Evolutionary conservation across 2,329 filamentous ascomycete species (phyloP).

Genomic region (Colletotrichum acutatum): DNA sequence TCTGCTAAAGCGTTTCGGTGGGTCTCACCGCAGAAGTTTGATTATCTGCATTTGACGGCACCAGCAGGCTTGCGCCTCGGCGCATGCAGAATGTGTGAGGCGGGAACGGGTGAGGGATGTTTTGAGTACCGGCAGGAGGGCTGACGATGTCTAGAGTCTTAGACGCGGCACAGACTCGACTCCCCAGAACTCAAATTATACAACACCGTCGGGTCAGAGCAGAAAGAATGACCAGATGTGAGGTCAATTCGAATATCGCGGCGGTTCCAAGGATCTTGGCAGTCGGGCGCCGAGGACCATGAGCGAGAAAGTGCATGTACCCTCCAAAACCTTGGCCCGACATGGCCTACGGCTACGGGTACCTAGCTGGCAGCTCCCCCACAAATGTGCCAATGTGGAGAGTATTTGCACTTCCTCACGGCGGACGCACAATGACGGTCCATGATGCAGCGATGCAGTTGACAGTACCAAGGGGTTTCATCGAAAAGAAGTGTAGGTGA

Average conservation of each 20-base stretch:
- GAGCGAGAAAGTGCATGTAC: not conserved
- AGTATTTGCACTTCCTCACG: not conserved
- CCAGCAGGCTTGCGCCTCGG: not conserved
- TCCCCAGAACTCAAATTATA: slow-evolving; percentile 10
- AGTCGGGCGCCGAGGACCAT: slow-evolving; percentile 1
- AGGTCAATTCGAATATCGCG: not conserved
- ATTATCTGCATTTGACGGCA: not conserved
- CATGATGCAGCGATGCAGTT: slow-evolving; percentile 24
- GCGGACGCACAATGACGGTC: slow-evolving; percentile 23
- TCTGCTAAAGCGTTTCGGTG: not conserved
- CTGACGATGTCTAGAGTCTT: not conserved
- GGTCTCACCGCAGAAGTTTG: not conserved
- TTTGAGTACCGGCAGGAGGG: not conserved
- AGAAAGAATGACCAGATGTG: not conserved
- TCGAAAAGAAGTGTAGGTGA: not conserved
- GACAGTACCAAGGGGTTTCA: not conserved
- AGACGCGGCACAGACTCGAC: not conserved
- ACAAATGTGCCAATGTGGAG: not conserved
- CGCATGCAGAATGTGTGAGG: not conserved
- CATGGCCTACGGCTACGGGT: not conserved
- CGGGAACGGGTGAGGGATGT: not conserved
- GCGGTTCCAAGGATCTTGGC: slow-evolving; percentile 7
- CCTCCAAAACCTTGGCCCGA: not conserved
- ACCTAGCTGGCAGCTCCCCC: not conserved
- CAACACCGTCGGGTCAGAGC: not conserved